Conservation (phyloP, 2,329 filamentous ascomycete genomes). For the Arthrocladium fulminans region DNA sequence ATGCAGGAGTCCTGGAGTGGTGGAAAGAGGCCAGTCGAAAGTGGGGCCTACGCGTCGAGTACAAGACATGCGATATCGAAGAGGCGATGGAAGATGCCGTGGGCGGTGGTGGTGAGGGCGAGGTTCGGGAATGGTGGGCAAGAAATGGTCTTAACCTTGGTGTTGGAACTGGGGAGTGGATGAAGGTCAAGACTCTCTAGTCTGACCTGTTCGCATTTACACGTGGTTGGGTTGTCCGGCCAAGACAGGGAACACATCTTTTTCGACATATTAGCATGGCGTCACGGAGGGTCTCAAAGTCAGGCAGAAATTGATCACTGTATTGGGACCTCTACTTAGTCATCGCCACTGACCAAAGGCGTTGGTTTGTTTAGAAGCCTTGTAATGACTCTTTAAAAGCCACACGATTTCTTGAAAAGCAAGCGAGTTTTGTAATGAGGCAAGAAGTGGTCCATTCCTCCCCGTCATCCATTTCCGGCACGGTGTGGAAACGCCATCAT, state of each 20-base stretch:
- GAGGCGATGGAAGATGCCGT: slow-evolving; percentile 86
- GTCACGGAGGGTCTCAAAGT: background rate
- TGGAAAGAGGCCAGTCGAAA: slow-evolving; percentile 54
- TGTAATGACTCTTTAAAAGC: too few species aligned
- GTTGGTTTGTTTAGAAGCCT: too few species aligned
- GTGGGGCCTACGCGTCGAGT: slow-evolving; percentile 66
- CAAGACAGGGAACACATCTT: background rate
- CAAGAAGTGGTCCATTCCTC: too few species aligned
- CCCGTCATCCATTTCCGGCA: too few species aligned
- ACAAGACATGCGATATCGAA: slow-evolving; percentile 91
- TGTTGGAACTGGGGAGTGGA: slow-evolving; percentile 79
- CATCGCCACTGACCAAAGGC: too few species aligned
- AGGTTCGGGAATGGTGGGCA: slow-evolving; percentile 80
- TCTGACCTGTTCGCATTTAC: background rate
- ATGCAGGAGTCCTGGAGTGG: slow-evolving; percentile 81
- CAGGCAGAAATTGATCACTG: background rate
- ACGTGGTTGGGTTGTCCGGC: background rate
- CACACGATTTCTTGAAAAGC: too few species aligned
- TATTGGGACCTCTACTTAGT: background rate
- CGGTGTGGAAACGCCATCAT: too few species aligned
- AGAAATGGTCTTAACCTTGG: slow-evolving; percentile 72
- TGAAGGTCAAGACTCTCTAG: slow-evolving; percentile 66
- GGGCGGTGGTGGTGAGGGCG: slow-evolving; percentile 56
- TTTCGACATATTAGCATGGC: background rate
- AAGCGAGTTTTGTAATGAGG: too few species aligned